A percentile compares a stretch with the other conserved stretches of the same genome.
Conservation (phyloP, 345 rosid species). For the Murraya paniculata region DNA sequence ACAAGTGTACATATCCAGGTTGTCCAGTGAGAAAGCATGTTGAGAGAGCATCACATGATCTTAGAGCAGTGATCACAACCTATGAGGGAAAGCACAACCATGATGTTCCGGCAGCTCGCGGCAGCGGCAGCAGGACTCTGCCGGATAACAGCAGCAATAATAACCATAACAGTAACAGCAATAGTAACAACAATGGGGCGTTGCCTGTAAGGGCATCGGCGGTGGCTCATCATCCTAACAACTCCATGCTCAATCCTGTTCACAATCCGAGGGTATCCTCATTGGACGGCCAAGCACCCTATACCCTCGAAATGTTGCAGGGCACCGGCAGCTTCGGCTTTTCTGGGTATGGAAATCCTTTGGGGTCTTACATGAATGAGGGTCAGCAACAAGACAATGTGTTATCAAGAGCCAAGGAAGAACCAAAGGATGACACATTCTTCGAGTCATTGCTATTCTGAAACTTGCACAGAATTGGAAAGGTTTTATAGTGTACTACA, state of each 20-base stretch:
- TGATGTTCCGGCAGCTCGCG: constrained; percentile 80
- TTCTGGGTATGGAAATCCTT: constrained; percentile 35
- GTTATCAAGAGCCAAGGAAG: constrained; percentile 49
- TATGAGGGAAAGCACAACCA: constrained; percentile 97
- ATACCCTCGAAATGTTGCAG: constrained; percentile 46
- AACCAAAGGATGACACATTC: constrained; percentile 57
- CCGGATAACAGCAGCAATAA: constrained; percentile 20
- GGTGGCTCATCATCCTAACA: constrained; percentile 18
- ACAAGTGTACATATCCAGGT: constrained; percentile 77
- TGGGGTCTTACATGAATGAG: constrained; percentile 41
- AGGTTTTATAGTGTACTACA: neutral
- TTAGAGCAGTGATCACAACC: constrained; percentile 84
- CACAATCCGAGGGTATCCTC: constrained; percentile 21
- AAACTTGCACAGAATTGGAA: constrained; percentile 2
- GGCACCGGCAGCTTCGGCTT: constrained; percentile 35
- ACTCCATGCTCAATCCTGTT: constrained; percentile 26
- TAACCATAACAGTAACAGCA: constrained; percentile 1
- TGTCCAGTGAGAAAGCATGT: constrained; percentile 92
- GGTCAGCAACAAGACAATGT: constrained; percentile 21
- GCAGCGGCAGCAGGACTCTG: constrained; percentile 50
- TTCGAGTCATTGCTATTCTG: constrained; percentile 45
- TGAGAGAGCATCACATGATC: constrained; percentile 83
- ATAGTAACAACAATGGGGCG: constrained; percentile 17
- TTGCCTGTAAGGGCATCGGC: constrained; percentile 35
- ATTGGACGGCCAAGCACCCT: constrained; percentile 37